phyloP scores from a whole-genome alignment of 176 grass and related monocot species.

The Hsuehochloa calcarea region DNA sequence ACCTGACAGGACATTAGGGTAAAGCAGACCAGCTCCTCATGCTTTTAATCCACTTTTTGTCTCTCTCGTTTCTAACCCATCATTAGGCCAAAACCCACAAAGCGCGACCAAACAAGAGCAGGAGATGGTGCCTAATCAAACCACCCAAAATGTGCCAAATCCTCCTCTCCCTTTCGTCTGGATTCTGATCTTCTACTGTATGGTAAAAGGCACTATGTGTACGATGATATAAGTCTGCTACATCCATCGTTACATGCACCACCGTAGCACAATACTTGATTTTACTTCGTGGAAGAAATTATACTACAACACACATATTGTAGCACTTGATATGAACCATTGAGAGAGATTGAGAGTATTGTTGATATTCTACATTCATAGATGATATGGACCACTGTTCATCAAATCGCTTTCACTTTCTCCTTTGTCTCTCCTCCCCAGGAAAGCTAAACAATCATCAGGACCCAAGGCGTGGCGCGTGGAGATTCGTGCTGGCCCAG shows the following conservation, averaged over 20 bases:
- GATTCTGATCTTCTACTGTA: no score
- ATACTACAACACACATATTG: no score
- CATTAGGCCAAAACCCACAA: slow-evolving; percentile 29
- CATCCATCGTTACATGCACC: no score
- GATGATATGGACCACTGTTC: no score
- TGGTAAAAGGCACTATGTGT: no score
- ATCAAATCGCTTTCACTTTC: neutral
- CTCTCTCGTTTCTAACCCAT: slow-evolving; percentile 32
- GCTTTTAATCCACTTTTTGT: slow-evolving; percentile 26
- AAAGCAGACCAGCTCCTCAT: neutral
- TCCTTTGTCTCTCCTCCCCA: slow-evolving; percentile 3
- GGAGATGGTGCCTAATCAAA: neutral
- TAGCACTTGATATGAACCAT: no score
- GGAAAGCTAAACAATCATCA: slow-evolving; percentile 5
- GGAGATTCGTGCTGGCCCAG: slow-evolving; percentile 14
- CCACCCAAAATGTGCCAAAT: neutral
- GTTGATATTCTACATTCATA: no score
- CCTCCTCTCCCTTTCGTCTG: neutral
- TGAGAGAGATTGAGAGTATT: no score
- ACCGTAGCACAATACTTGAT: no score
- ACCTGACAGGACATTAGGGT: neutral
- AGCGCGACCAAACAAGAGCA: neutral
- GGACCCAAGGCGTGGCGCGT: slow-evolving; percentile 11
- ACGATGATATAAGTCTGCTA: no score
- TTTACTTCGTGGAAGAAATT: no score